Evolutionary conservation across 2,329 filamentous ascomycete genomes (phyloP), one percentile per base, ranked within the genome.

Genomic region (Sporothrix pallida): DNA sequence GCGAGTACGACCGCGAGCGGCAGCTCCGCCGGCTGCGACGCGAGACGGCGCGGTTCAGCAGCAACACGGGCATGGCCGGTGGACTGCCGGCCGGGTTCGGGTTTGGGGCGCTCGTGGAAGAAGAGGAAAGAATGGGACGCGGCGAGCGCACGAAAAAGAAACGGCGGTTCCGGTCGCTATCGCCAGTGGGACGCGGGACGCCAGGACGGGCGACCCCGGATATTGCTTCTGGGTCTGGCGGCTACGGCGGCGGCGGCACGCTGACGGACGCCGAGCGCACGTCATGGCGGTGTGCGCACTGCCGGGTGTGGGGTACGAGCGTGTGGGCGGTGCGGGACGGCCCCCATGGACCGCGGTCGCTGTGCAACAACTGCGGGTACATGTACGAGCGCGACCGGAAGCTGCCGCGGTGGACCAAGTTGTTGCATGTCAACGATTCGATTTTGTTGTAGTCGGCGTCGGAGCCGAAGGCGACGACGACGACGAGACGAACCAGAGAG

Each of bases 291-390:
- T 99, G 96, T 83, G 86, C 86, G 62, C 95, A 98, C 82, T 99
- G 96, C 81, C 87, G 87, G 75, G 90, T 98, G 48, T 95, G 93
- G 90, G 96, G 95, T 17, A 91, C 91, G 68, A 92, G 94, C 42
- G 94, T 98, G 9, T 99, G 96, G 96, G 95, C 93, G 68, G 95
- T 98, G 2, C 87, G 96, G 78, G 95, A 98, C 83, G 96, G 96
- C 31, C 96, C 96, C 15, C 86, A 89, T 72, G 95, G 95, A 72
- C 88, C 93, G 76, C 77, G 95, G 93, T 92, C 93, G 44, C 89
- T 98, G 3, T 98, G 95, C 84, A 93, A 95, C 82, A 98, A 97
- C 81, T 98, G 95, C 81, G 95, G 94, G 73, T 91, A 95, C 78
- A 84, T 95, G 23, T 98, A 93, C 81, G 95, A 98, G 83, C 91